Evolutionary conservation across 2,329 filamentous ascomycete genomes (phyloP).

Genomic region (Botrytis hyacinthi): DNA sequence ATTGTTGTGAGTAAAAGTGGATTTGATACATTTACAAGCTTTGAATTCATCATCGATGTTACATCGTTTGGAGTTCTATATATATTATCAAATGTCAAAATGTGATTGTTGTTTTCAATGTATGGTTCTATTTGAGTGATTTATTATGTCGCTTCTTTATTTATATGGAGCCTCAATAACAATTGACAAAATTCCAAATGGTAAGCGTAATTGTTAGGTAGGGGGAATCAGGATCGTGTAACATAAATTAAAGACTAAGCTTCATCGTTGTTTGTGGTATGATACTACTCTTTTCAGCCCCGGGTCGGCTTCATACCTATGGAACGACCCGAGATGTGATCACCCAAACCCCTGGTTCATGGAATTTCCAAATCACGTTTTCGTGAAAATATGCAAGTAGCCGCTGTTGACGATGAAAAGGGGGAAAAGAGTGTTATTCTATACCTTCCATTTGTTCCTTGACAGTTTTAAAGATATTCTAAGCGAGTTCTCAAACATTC

Average conservation of each 20-base stretch:
- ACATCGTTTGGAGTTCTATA: neutral
- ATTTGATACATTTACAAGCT: neutral
- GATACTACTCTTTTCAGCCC: constrained; percentile 3
- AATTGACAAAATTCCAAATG: neutral
- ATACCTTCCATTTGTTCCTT: neutral
- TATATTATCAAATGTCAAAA: neutral
- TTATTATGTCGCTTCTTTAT: neutral
- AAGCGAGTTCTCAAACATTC: neutral
- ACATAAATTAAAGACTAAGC: neutral
- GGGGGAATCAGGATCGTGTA: neutral
- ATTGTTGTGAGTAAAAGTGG: neutral
- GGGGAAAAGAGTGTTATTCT: neutral
- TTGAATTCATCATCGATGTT: neutral
- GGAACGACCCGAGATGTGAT: constrained; percentile 33
- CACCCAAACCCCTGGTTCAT: constrained; percentile 31
- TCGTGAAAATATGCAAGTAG: constrained; percentile 14
- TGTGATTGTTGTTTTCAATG: neutral
- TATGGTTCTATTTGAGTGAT: neutral
- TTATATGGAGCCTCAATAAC: neutral
- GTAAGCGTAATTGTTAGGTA: neutral
- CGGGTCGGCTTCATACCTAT: constrained; percentile 20
- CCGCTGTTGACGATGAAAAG: constrained; percentile 21
- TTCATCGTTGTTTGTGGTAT: neutral
- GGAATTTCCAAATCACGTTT: constrained; percentile 20
- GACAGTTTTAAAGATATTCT: neutral